A percentile compares a stretch with the other conserved stretches of the same genome.
phyloP scores from a whole-genome alignment of 768 basidiomycete species.

The Daedalea quercina region DNA sequence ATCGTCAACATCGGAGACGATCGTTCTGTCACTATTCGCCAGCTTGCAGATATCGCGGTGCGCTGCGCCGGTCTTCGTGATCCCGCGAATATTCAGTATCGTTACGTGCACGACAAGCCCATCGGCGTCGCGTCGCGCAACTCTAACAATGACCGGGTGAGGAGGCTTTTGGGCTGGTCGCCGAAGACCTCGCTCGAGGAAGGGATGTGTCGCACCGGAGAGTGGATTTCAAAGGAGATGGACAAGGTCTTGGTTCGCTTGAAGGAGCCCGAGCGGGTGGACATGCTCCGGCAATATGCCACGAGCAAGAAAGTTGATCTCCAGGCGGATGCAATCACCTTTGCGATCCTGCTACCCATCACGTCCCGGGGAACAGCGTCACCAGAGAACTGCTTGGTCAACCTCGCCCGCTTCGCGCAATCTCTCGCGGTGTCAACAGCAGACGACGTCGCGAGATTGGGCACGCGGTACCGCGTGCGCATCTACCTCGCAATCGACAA shows the following conservation, averaged over 20 bases:
- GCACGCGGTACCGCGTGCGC: constrained; percentile 29
- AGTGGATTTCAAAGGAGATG: constrained; percentile 43
- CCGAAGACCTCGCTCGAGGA: constrained; percentile 34
- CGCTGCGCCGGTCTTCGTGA: constrained; percentile 25
- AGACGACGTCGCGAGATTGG: constrained; percentile 30
- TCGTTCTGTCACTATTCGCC: constrained; percentile 31
- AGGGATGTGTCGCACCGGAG: constrained; percentile 39
- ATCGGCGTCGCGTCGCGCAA: constrained; percentile 45
- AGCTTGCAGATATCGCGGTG: constrained; percentile 37
- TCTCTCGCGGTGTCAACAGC: constrained; percentile 42
- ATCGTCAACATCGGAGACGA: constrained; percentile 51
- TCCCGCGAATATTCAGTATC: constrained; percentile 22
- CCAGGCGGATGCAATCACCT: constrained; percentile 26
- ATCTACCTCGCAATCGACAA: constrained; percentile 50
- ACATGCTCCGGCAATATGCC: constrained; percentile 19
- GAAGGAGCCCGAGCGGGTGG: constrained; percentile 6
- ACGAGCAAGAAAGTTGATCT: constrained; percentile 36
- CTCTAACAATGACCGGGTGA: constrained; percentile 39
- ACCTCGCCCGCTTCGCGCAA: constrained; percentile 35
- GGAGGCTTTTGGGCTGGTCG: constrained; percentile 32
- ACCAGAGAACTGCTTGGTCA: constrained; percentile 32
- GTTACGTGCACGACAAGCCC: constrained; percentile 24
- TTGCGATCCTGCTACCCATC: constrained; percentile 52
- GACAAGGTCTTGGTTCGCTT: constrained; percentile 9
- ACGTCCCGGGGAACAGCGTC: constrained; percentile 39